Evolutionary conservation across 164 flowering plant species (phyloP), one percentile per base, ranked within the genome.

Genomic region (Malania oleifera): DNA sequence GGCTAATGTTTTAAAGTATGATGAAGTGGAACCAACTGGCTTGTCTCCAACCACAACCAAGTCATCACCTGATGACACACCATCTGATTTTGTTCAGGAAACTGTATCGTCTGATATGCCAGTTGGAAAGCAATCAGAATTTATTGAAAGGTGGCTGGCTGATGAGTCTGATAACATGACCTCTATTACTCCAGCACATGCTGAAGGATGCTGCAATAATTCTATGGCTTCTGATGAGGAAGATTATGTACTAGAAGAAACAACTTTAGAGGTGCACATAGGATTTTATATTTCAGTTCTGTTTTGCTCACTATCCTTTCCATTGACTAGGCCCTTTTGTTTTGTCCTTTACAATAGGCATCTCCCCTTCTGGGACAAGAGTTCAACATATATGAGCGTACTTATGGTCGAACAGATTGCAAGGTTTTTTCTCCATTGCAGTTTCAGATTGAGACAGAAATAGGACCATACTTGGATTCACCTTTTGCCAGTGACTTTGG

Each of bases 401-500:
- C 22, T 7, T 39, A 22, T 56, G 60, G 31, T 52, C 63, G 62
- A 47, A 22, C 47, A 49, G 70, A 68, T 63, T 52, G 29, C 56
- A 58, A 70, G 46, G 44, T 55, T 18, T 55, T 62, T 52, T 60
- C 62, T 11, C 67, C 73, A 22, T 4, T 46, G 56, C 56, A 54
- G 17, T 54, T 65, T 1, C 47, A 41, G 46, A 38, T 52, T 51
- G 17, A 48, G 25, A 44, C 40, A 34, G 66, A 59, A 18, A 52
- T 34, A 22, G 52, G 38, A 39, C 44, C 54, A 12, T 59, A 59
- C 54, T 51, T 65, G 56, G 69, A 45, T 64, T 68, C 79, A 38
- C 74, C 73, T 51, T 75, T 60, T 50, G 61, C 67, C n/a, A 56
- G 63, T 59, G 75, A 75, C 45, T 75, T 75, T 66, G 79, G 79